Evolutionary conservation across 2,329 filamentous ascomycete genomes (phyloP).

Genomic region (Aureobasidium sp.): DNA sequence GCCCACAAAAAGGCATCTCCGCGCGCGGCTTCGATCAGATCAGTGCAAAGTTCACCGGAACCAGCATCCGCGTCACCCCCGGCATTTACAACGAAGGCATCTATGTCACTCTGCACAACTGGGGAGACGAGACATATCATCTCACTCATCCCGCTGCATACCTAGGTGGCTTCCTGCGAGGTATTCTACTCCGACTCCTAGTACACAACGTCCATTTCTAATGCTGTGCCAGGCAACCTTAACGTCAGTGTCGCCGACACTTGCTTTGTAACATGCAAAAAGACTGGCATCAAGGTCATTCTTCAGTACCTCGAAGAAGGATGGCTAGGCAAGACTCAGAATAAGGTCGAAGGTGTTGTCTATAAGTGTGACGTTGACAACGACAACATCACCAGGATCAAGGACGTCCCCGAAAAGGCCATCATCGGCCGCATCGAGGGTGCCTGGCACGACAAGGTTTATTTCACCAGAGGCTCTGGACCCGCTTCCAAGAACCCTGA

Average conservation of each 20-base stretch:
- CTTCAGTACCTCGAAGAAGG: slow-evolving; percentile 90
- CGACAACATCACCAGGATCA: slow-evolving; percentile 70
- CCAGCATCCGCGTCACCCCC: slow-evolving; percentile 82
- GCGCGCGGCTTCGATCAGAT: slow-evolving; percentile 93
- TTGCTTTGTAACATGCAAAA: slow-evolving; percentile 82
- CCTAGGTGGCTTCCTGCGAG: slow-evolving; percentile 78
- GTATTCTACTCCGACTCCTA: slow-evolving; percentile 22
- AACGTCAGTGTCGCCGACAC: slow-evolving; percentile 85
- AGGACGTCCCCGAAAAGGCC: slow-evolving; percentile 79
- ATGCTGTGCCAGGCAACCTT: slow-evolving; percentile 51
- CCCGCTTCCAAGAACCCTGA: slow-evolving; percentile 43
- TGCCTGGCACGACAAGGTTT: slow-evolving; percentile 71
- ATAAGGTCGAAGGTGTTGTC: slow-evolving; percentile 83
- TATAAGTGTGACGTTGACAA: slow-evolving; percentile 76
- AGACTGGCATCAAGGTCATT: slow-evolving; percentile 85
- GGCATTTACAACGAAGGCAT: slow-evolving; percentile 94
- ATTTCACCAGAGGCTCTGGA: slow-evolving; percentile 47
- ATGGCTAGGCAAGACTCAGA: slow-evolving; percentile 86
- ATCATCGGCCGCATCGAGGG: slow-evolving; percentile 76
- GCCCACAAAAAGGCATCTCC: slow-evolving; percentile 79
- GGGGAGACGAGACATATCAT: slow-evolving; percentile 85
- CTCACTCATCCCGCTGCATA: slow-evolving; percentile 92
- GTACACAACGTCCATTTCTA: background rate
- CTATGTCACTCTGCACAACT: slow-evolving; percentile 76
- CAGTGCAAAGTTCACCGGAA: slow-evolving; percentile 95